Evolutionary conservation across 225 moss, liverwort and hornwort species (phyloP), one percentile per base, ranked within the genome.

Genomic region (Antitrichia curtipendula): DNA sequence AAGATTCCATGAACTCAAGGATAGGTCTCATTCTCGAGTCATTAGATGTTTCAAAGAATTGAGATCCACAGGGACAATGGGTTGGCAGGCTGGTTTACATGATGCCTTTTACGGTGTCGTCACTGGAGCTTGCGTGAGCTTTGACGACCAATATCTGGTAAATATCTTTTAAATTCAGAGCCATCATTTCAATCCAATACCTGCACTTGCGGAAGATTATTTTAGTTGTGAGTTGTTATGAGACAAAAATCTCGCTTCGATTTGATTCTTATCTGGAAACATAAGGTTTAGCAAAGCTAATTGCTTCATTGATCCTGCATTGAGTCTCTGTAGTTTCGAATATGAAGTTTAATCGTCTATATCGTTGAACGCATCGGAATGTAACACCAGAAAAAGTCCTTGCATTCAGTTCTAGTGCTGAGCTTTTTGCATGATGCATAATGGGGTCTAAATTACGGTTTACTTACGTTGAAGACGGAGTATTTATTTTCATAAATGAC

Each of bases 101-200:
- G 98, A 98, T 89, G 96, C 93, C 29, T 98, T 97, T 89, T 94
- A 97, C 73, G 98, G 98, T 89, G 95, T 93, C 52, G 98, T 98
- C 81, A 94, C 93, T 79, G 98, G 98, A 87, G 98, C 93, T 79
- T 86, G 90, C 31, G 81, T 96, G 65, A 98, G 98, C 87, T 97
- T 93, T 90, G 98, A 98, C 84, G 97, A 97, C 85, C 90, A 92
- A 54, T 97, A 90, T 91, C 90, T 98, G 95, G 98, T 98, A 94
- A 75, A 32, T 36, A 53, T 28, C 38, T 70, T 63, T 60, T 56
- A 56, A 23, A 84, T 62, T 57, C 62, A 54, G 61, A 45, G 61
- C 29, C 56, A 50, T 83, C 52, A 22, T 82, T 79, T 78, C 16
- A 75, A 89, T 77, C 64, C 43, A 56, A n/a, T 71, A 34, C 52